Percentiles rank a stretch among this genome's conserved stretches.
Evolutionary conservation across 257 asterid species (phyloP).

Genomic region (Plantago ovata): DNA sequence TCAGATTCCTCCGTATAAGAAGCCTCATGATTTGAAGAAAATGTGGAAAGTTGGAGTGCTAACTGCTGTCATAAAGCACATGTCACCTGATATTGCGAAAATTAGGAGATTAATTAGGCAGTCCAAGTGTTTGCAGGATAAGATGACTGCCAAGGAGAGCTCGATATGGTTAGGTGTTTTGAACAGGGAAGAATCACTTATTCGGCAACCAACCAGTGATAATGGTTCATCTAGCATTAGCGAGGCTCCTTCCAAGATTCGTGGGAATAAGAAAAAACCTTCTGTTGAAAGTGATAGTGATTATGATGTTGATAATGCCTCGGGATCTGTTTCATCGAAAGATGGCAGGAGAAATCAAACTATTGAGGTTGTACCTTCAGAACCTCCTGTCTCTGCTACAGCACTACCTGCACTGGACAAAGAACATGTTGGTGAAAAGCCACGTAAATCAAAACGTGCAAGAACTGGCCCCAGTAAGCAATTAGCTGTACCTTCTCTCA

Average conservation of each 20-base stretch:
- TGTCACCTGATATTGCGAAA: conserved; percentile 67
- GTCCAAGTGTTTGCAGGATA: conserved; percentile 62
- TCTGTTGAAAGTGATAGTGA: conserved; percentile 60
- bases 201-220: conserved; percentile 57
- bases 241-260: conserved; percentile 45
- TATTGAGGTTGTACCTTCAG: conserved; percentile 4
- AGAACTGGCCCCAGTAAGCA: conserved; percentile 28
- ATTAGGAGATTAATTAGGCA: conserved; percentile 43
- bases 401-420: conserved; percentile 29
- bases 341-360: conserved; percentile 18
- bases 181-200: conserved; percentile 55
- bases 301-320: conserved; percentile 65
- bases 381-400: conserved; percentile 17
- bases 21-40: conserved; percentile 74
- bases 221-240: conserved; percentile 65
- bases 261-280: conserved; percentile 46
- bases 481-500: conserved; percentile 29
- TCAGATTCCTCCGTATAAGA: conserved; percentile 52
- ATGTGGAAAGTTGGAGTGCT: conserved; percentile 70
- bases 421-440: conserved; percentile 26
- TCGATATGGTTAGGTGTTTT: conserved; percentile 52
- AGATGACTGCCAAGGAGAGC: conserved; percentile 68
- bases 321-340: conserved; percentile 56
- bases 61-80: conserved; percentile 66
- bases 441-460: conserved; percentile 29